phyloP scores from a whole-genome alignment of 1,139 yeast genomes.

The Pichia sp. region DNA sequence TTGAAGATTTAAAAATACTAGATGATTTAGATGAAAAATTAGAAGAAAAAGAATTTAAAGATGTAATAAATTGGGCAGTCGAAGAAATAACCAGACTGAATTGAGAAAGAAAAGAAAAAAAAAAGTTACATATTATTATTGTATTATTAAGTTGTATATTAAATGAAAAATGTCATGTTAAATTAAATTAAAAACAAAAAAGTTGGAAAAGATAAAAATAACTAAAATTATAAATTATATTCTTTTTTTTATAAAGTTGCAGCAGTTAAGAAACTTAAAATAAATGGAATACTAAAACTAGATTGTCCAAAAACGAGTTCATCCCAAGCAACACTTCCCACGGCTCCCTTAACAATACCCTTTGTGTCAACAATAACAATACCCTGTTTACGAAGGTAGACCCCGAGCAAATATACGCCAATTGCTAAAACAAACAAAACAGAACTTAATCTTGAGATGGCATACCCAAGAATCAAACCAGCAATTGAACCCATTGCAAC shows the following conservation, averaged over 20 bases:
- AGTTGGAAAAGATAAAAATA: neutral
- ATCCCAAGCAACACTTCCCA: conserved; percentile 40
- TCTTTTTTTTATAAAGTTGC: conserved; percentile 32
- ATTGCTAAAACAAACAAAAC: conserved; percentile 49
- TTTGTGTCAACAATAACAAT: conserved; percentile 45
- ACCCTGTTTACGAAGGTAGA: conserved; percentile 54
- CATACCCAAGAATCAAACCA: conserved; percentile 56
- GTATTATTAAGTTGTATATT: too few species aligned
- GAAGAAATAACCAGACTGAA: conserved; percentile 8
- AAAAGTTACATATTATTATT: too few species aligned
- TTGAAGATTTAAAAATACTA: conserved; percentile 6
- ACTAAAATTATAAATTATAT: neutral
- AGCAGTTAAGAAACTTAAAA: conserved; percentile 54
- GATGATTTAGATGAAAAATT: conserved; percentile 7
- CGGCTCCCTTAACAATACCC: conserved; percentile 40
- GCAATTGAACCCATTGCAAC: conserved; percentile 62
- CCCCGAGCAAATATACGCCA: conserved; percentile 38
- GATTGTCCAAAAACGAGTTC: conserved; percentile 54
- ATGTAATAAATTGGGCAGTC: conserved; percentile 13
- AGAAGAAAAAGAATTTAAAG: conserved; percentile 9
- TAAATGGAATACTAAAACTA: conserved; percentile 58
- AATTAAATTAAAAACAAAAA: neutral
- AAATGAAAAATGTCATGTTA: neutral
- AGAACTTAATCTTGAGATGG: conserved; percentile 60
- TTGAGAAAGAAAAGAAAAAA: neutral